Evolutionary conservation across 2,329 filamentous ascomycete species (phyloP).

Genomic region (Gaeumannomyces sp.): DNA sequence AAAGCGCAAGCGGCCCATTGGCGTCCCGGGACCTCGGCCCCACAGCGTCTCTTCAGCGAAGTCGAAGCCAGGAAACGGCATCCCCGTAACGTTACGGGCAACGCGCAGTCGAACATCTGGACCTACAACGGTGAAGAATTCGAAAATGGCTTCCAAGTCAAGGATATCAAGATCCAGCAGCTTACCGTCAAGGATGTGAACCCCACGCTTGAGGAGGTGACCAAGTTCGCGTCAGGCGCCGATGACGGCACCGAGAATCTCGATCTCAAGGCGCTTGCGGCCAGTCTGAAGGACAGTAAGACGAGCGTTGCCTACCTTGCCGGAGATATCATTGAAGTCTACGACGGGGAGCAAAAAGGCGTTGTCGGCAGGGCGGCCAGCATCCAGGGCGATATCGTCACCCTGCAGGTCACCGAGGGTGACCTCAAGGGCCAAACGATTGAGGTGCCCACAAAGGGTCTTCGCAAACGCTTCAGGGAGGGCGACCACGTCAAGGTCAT

Average conservation of each 20-base stretch:
- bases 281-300: slow-evolving; percentile 79
- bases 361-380: slow-evolving; percentile 80
- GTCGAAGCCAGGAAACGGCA: slow-evolving; percentile 86
- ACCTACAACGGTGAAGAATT: slow-evolving; percentile 85
- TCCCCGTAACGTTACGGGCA: slow-evolving; percentile 54
- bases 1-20: slow-evolving; percentile 72
- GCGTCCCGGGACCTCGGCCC: slow-evolving; percentile 63
- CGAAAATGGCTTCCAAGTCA: slow-evolving; percentile 86
- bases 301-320: slow-evolving; percentile 79
- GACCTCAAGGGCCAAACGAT: slow-evolving; percentile 77
- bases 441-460: slow-evolving; percentile 84
- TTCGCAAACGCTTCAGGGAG: slow-evolving; percentile 86
- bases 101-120: slow-evolving; percentile 74
- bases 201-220: slow-evolving; percentile 89
- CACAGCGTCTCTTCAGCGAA: slow-evolving; percentile 88
- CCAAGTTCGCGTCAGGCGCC: slow-evolving; percentile 80
- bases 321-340: slow-evolving; percentile 95
- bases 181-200: slow-evolving; percentile 86
- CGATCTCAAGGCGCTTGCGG: slow-evolving; percentile 83
- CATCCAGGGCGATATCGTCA: slow-evolving; percentile 88
- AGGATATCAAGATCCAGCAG: slow-evolving; percentile 85
- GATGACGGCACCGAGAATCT: slow-evolving; percentile 93
- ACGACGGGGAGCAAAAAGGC: slow-evolving; percentile 89
- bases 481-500: slow-evolving; percentile 99
- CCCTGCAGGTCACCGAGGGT: slow-evolving; percentile 77